Conservation (phyloP, 1,284 basidiomycete species). For the Pholiota adiposa region DNA sequence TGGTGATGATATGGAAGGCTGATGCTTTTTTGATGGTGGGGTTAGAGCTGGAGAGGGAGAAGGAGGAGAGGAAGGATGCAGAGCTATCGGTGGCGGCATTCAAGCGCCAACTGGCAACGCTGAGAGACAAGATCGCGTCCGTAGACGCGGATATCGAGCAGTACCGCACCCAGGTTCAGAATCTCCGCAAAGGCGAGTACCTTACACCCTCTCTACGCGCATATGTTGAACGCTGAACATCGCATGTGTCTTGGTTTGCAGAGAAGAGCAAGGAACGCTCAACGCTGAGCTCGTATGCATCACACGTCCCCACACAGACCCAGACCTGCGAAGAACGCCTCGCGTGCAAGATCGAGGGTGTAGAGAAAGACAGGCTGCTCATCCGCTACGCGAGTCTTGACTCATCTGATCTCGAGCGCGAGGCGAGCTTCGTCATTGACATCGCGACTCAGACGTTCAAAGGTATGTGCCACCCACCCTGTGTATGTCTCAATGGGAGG, state of each 20-base stretch:
- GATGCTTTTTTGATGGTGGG: neutral
- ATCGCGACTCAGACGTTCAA: conserved; percentile 64
- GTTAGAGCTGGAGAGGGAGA: conserved; percentile 70
- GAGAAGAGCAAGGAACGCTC: conserved; percentile 73
- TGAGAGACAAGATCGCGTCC: conserved; percentile 60
- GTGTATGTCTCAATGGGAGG: neutral
- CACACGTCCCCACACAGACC: conserved; percentile 59
- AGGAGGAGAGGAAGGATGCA: conserved; percentile 70
- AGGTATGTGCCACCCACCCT: conserved; percentile 46
- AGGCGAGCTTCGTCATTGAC: conserved; percentile 81
- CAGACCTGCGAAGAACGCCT: conserved; percentile 60
- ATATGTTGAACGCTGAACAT: neutral
- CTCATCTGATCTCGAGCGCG: conserved; percentile 55
- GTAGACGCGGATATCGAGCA: conserved; percentile 75
- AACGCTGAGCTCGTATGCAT: conserved; percentile 64
- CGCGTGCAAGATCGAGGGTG: conserved; percentile 74
- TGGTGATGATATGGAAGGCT: neutral
- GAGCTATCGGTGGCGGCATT: conserved; percentile 64
- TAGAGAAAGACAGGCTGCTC: conserved; percentile 72
- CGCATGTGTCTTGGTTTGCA: conserved; percentile 25
- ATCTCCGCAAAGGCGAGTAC: conserved; percentile 61
- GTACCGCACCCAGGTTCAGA: conserved; percentile 58
- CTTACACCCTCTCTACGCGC: neutral
- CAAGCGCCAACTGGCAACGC: conserved; percentile 62
- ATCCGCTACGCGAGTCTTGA: conserved; percentile 76